A percentile compares a stretch with the other conserved stretches of the same genome.
These are phyloP conservation scores for Venturia pyrina DNA, from an alignment of 2,329 filamentous ascomycete species.

Conservation along the genomic window DNA sequence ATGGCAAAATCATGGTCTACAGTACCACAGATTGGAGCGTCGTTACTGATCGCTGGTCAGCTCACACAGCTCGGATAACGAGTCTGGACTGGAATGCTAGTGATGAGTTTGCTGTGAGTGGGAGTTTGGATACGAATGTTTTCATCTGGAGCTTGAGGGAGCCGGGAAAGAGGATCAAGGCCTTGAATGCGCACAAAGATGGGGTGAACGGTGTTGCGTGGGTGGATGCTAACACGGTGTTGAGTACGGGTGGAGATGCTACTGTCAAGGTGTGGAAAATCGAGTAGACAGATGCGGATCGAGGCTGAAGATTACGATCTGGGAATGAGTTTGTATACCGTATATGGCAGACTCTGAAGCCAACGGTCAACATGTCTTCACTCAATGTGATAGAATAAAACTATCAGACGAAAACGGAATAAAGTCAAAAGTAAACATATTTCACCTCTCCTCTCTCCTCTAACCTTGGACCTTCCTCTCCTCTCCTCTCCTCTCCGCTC, in stretches of 20 bases:
- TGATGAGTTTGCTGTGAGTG: slow-evolving; percentile 71
- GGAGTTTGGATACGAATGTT: slow-evolving; percentile 81
- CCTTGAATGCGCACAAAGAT: slow-evolving; percentile 86
- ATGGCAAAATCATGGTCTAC: slow-evolving; percentile 83
- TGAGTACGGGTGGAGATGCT: slow-evolving; percentile 77
- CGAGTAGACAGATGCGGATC: not conserved
- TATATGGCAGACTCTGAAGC: too few species aligned
- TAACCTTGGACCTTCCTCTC: not conserved
- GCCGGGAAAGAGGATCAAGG: slow-evolving; percentile 76
- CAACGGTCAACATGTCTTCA: too few species aligned
- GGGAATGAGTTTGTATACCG: too few species aligned
- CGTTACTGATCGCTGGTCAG: slow-evolving; percentile 69
- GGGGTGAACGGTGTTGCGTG: slow-evolving; percentile 83
- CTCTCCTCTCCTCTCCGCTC: not conserved
- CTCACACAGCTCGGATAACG: slow-evolving; percentile 59
- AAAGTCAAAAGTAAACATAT: not conserved
- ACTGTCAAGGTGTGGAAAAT: slow-evolving; percentile 74
- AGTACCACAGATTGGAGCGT: slow-evolving; percentile 56
- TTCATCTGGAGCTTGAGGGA: slow-evolving; percentile 82
- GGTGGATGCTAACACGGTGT: slow-evolving; percentile 55
- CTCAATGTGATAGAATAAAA: not conserved
- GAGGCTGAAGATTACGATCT: too few species aligned
- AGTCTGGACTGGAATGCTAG: slow-evolving; percentile 67
- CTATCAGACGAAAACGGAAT: not conserved
- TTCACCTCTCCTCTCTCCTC: not conserved